A percentile compares a stretch with the other conserved stretches of the same genome.
Evolutionary conservation across 352 stramenopile species (phyloP).

Genomic region (Phytophthora macrochlamydospora): DNA sequence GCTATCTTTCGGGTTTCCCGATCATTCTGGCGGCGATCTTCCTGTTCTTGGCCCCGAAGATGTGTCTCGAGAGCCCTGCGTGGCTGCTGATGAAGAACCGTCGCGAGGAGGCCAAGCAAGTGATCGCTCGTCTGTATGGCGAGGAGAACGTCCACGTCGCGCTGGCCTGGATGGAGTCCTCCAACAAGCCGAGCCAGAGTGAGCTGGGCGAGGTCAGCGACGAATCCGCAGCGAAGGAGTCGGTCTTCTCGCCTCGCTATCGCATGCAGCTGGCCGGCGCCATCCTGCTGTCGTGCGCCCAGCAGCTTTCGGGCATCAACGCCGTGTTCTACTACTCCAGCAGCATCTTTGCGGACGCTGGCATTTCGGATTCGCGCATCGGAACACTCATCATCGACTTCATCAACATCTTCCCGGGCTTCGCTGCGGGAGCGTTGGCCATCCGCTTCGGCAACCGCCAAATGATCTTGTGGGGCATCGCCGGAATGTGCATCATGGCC

Average conservation of each 20-base stretch:
- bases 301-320: slow-evolving; percentile 71
- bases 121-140: slow-evolving; percentile 36
- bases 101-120: slow-evolving; percentile 27
- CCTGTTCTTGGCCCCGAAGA: slow-evolving; percentile 38
- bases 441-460: slow-evolving; percentile 51
- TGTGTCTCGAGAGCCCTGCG: slow-evolving; percentile 49
- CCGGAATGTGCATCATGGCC: slow-evolving; percentile 48
- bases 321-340: slow-evolving; percentile 26
- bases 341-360: slow-evolving; percentile 21
- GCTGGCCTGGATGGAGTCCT: slow-evolving; percentile 31
- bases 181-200: slow-evolving; percentile 20
- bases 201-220: slow-evolving; percentile 28
- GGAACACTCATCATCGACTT: slow-evolving; percentile 31
- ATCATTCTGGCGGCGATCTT: slow-evolving; percentile 50
- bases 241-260: slow-evolving; percentile 43
- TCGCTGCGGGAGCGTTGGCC: slow-evolving; percentile 44
- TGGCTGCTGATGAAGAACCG: slow-evolving; percentile 29
- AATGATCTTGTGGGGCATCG: slow-evolving; percentile 49
- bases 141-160: slow-evolving; percentile 36
- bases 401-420: slow-evolving; percentile 53
- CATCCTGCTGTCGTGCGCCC: slow-evolving; percentile 39
- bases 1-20: slow-evolving; percentile 33
- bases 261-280: slow-evolving; percentile 50
- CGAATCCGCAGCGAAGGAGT: slow-evolving; percentile 19
- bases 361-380: slow-evolving; percentile 23